Evolutionary conservation across 1,139 yeast genomes (phyloP), one percentile per base, ranked within the genome.

Genomic region (Sugiyamaella neomexicana): DNA sequence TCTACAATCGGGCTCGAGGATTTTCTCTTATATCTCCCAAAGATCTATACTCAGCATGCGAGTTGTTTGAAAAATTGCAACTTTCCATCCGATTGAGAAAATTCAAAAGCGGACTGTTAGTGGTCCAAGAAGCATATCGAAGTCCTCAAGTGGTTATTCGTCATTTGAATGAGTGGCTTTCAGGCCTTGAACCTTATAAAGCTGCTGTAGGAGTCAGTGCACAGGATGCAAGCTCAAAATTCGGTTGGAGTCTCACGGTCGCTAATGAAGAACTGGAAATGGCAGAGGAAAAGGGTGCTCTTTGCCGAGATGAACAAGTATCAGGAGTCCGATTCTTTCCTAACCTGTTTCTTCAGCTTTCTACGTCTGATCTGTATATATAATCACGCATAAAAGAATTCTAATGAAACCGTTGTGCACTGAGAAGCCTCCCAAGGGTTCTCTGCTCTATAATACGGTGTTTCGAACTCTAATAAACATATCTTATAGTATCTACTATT

Each of bases 191-290:
- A 32, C 62, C 62, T 2, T 62, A 67, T 61, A 63, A 64, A 43
- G 61, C 59, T 1, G 64, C 60, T 5, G 55, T 60, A 16, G 87
- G 80, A 0, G 69, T 74, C n/a, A 66, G 74, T 2, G 72, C 75
- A 3, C 68, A 72, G 41, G 75, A 80, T 51, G 75, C 81, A 12
- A 78, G 85, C 58, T 79, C 80, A 53, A 78, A 77, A 58, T 77
- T 85, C 58, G 74, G 75, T 36, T 88, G 95, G 91, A 83, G 91
- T 15, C 75, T 84, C 43, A 80, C 82, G 32, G 82, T 89, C 15
- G 79, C 91, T 2, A 75, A 74, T 13, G 95, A 88, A 65, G 89
- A 88, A 60, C 69, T 89, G 15, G 82, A 81, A 53, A 73, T 77
- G 56, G 83, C 87, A 23, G 79, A 86, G 36, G 77, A 75, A 6